Base-by-base conservation (phyloP, 2,329 filamentous ascomycete species). In the Moelleriella libera region DNA sequence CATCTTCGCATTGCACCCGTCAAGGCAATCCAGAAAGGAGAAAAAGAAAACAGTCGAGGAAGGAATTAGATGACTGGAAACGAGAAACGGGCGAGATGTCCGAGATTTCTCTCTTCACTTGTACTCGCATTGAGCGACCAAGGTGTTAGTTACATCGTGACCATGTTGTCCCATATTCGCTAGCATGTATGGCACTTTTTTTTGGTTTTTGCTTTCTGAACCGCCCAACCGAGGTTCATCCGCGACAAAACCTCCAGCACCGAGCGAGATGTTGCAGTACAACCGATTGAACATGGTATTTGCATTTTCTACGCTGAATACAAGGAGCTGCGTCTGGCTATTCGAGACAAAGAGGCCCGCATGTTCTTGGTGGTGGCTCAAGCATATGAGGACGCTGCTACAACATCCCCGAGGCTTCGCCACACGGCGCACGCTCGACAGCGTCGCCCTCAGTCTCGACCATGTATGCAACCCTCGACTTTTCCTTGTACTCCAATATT, bases 361-460 rank as follows among this genome's bases (percentile, higher is more conserved):
- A 9, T 5, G 7, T 41, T 41, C 40, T 21, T n/a, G 7, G n/a
- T 5, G n/a, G 32, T 29, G 9, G 8, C 21, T 8, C 14, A 32
- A 31, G 30, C 30, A 43, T 30, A 41, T 63, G 62, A 51, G 49
- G 42, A 45, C 49, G 46, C 54, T 54, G 46, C 46, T 52, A 46
- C 48, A 63, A 55, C 53, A 59, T 50, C 28, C 28, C 53, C 63
- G 62, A 52, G 59, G 63, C 58, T 62, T 62, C 57, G 63, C 61
- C 59, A 61, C 60, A 37, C 56, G 56, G 47, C 50, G 57, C 51
- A 58, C 57, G 37, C 56, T 60, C 57, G 63, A 54, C 63, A 52
- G 53, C 41, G 21, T 21, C 21, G 58, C 71, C 2, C 57, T 81
- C 53, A 77, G 72, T 54, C 64, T 82, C 37, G 77, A 81, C 51